phyloP scores from a whole-genome alignment of 495 filamentous ascomycete genomes.

The Thozetella sp. region DNA sequence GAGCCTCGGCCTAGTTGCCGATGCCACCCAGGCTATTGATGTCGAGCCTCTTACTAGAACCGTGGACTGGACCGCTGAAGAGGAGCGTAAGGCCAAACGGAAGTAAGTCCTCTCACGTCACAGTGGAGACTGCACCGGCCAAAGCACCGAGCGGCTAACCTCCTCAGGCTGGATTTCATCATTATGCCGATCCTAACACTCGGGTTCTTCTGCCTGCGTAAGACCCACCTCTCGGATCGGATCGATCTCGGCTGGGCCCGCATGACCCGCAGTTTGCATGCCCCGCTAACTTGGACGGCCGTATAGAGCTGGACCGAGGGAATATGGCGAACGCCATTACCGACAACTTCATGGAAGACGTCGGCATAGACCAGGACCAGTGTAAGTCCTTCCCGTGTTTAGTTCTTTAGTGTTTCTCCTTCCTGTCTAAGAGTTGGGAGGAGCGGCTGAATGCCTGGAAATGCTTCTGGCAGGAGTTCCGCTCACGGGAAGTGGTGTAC shows the following conservation, averaged over 20 bases:
- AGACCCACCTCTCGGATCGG: conserved; percentile 27
- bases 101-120: conserved; percentile 24
- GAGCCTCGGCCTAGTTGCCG: no score
- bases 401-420: no score
- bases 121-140: not conserved
- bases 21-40: no score
- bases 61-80: conserved; percentile 32
- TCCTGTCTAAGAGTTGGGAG: no score
- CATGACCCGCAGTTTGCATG: no score
- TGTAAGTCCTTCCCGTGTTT: no score
- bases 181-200: conserved; percentile 51
- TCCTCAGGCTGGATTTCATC: conserved; percentile 40
- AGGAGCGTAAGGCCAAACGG: conserved; percentile 33
- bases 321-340: conserved; percentile 33
- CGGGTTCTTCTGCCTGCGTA: conserved; percentile 59
- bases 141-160: not conserved
- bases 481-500: no score
- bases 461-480: no score
- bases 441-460: no score
- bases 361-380: conserved; percentile 57
- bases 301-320: conserved; percentile 11
- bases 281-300: no score
- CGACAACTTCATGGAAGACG: conserved; percentile 47
- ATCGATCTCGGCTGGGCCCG: no score
- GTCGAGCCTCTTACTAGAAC: conserved; percentile 22